Base-by-base conservation (phyloP, 164 flowering plant species). In the Saururus chinensis region DNA sequence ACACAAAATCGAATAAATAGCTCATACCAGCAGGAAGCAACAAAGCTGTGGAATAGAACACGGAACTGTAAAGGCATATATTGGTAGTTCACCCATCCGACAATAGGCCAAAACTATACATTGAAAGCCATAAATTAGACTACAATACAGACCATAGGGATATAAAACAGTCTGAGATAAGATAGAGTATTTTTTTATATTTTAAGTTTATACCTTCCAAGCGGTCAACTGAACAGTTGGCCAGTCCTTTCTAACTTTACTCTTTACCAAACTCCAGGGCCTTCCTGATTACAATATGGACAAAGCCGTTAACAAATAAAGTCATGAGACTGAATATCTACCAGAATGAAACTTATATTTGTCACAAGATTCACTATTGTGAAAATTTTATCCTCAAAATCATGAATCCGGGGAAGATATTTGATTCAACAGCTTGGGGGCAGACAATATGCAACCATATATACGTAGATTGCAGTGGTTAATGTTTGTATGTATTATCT, bases 21-120 rank as follows among this genome's bases (percentile, higher is more conserved):
- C 19, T 26, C 66, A 5, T 61, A 88, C 96, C 96, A 88, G 85
- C 83, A 84, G 6, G 86, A 80, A 61, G 84, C 96, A 53, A 78
- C 76, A 62, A 84, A 75, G 73, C 92, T 86, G 63, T 77, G 84
- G 69, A 88, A 88, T 65, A 86, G 4, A 35, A 88, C 92, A 0
- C 96, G 88, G 68, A 88, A 75, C 68, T 86, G 89, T 65, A 80
- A 19, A 53, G 92, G 96, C 84, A 88, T 72, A 51, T 86, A 88
- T 55, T 80, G 84, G 74, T 88, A 79, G 64, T 88, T 88, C 66
- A 88, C 74, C 88, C 84, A 84, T 56, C 80, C 86, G 60, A 88
- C 81, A 1, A 84, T 67, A n/a, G 96, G 96, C 92, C 88, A 82
- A 68, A 88, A 81, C 92, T 86, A 87, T 77, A 74, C 2, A 8